Conservation (phyloP, 371 early-diverging fungal species). For the Nematocida sp. region DNA sequence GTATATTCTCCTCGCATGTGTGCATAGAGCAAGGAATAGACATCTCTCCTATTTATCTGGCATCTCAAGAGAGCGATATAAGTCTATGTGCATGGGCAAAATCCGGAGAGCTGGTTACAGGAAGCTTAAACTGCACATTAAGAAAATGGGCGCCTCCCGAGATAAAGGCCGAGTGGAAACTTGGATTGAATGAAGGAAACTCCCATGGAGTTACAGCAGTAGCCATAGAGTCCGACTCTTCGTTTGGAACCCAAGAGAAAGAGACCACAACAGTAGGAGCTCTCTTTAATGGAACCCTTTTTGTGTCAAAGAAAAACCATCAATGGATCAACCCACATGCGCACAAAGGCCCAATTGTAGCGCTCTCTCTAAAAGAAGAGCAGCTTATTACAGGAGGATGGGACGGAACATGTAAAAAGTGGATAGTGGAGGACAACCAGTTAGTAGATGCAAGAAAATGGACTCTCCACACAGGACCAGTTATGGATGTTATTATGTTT, state of each 20-base stretch:
- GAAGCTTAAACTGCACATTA: slow-evolving; percentile 40
- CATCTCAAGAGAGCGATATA: slow-evolving; percentile 40
- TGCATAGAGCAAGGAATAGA: slow-evolving; percentile 49
- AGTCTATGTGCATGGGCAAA: slow-evolving; percentile 52
- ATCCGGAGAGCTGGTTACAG: slow-evolving; percentile 47
- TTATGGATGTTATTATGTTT: slow-evolving; percentile 50
- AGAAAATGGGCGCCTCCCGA: slow-evolving; percentile 14
- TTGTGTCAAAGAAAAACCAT: slow-evolving; percentile 19
- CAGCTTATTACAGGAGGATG: slow-evolving; percentile 38
- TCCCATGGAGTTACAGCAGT: slow-evolving; percentile 48
- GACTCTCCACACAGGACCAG: slow-evolving; percentile 42
- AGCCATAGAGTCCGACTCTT: slow-evolving; percentile 46
- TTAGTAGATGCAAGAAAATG: slow-evolving; percentile 33
- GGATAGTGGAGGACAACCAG: slow-evolving; percentile 20
- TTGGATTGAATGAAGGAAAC: slow-evolving; percentile 42
- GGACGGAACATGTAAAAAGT: slow-evolving; percentile 46
- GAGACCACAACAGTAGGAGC: slow-evolving; percentile 33
- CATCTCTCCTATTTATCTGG: slow-evolving; percentile 22
- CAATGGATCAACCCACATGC: slow-evolving; percentile 31
- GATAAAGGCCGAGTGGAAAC: slow-evolving; percentile 29
- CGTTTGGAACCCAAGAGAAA: background rate
- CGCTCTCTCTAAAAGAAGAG: slow-evolving; percentile 28
- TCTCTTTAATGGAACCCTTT: slow-evolving; percentile 39
- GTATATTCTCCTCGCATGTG: slow-evolving; percentile 34
- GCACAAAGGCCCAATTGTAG: slow-evolving; percentile 46